Base-by-base conservation (phyloP, 164 flowering plant genomes). In the Magnolia changhungtana region DNA sequence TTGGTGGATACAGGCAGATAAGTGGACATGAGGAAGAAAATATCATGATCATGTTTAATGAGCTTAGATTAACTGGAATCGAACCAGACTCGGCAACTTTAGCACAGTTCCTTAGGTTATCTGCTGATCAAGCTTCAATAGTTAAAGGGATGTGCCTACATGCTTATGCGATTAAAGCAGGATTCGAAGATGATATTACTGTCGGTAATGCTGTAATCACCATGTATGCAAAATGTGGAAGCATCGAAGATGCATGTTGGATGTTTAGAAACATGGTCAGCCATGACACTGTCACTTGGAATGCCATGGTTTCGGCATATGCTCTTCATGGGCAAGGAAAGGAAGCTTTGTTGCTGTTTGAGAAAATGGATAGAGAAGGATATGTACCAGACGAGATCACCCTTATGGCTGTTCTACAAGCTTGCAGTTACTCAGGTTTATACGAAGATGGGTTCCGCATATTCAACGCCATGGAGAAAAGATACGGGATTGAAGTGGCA, bases 201-300 rank as follows among this genome's bases (percentile, higher is more conserved):
- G 81, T 84, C 1, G 67, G 80, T 24, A 82, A 82, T 74, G 77
- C 84, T 19, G 64, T 67, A 6, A 76, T 82, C 6, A 78, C 80
- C 18, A 82, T 84, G 81, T 82, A 82, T 72, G 84, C 83, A 52
- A 84, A 84, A 84, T 84, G 83, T 74, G 84, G 83, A 19, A 72
- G 77, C 81, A 80, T 82, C n/a, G 64, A 72, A 51, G 80, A 76
- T 76, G 79, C 86, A 67, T 37, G 23, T 74, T 51, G 64, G 68
- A 74, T 74, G 71, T 82, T 84, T 64, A 29, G 64, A 45, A 59
- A 77, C 63, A 76, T 84, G 75, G 70, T n/a, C 9, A 9, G 21
- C 59, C 78, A 52, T 74, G 83, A 82, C 74, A 50, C 31, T 0
- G 66, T 82, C 55, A 81, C 81, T 31, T 80, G 83, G 84, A 82